Conservation (phyloP, 164 flowering plant species). For the Stephania japonica region DNA sequence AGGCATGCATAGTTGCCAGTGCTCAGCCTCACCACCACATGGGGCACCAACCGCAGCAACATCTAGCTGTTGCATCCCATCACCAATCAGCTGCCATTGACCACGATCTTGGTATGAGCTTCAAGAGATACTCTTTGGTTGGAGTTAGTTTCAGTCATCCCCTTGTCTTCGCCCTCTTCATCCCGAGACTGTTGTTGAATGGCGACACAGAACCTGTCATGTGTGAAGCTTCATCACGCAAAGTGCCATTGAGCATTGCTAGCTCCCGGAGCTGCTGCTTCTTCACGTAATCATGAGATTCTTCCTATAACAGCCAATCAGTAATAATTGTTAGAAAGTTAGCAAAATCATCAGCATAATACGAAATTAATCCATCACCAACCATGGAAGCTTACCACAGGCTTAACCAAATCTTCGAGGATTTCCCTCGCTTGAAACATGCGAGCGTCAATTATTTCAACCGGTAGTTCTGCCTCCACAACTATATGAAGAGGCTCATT, state of each 20-base stretch:
- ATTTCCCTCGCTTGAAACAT: slow-evolving; percentile 87
- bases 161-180: slow-evolving; percentile 97
- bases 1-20: slow-evolving; percentile 29
- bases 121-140: slow-evolving; percentile 13
- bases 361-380: not conserved
- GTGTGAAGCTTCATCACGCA: slow-evolving; percentile 88
- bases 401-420: slow-evolving; percentile 82
- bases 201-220: slow-evolving; percentile 96
- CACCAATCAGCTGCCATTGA: slow-evolving; percentile 22
- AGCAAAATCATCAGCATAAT: not conserved
- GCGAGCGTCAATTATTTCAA: slow-evolving; percentile 77
- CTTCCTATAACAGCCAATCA: slow-evolving; percentile 46
- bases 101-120: slow-evolving; percentile 19
- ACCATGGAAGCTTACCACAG: slow-evolving; percentile 43
- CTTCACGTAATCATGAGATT: slow-evolving; percentile 82
- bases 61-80: slow-evolving; percentile 7
- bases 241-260: slow-evolving; percentile 92
- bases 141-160: slow-evolving; percentile 29
- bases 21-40: slow-evolving; percentile 48
- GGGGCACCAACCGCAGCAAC: slow-evolving; percentile 27
- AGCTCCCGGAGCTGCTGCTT: slow-evolving; percentile 95
- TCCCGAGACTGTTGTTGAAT: slow-evolving; percentile 88
- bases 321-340: not conserved
- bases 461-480: slow-evolving; percentile 88
- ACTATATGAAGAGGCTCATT: slow-evolving; percentile 90